Evolutionary conservation across 257 asterid genomes (phyloP).

Genomic region (Solanum gracilifrons): DNA sequence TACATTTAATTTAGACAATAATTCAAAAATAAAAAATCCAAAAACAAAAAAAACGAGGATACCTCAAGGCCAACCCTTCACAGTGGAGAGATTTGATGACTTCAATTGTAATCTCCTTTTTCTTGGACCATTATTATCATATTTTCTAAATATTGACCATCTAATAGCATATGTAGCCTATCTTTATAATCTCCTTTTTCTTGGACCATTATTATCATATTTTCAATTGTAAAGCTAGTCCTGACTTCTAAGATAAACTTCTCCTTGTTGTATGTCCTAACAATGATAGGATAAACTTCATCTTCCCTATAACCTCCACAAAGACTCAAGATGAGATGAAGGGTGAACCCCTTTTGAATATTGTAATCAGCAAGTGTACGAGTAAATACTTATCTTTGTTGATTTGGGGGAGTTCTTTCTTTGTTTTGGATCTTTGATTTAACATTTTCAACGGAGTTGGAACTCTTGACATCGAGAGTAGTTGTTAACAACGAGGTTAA

Average conservation of each 20-base stretch:
- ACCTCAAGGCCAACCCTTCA: too few species aligned
- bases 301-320: not conserved
- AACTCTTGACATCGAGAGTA: too few species aligned
- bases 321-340: not conserved
- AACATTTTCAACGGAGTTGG: too few species aligned
- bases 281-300: not conserved
- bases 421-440: too few species aligned
- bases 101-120: too few species aligned
- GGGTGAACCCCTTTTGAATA: not conserved
- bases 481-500: too few species aligned
- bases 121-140: too few species aligned
- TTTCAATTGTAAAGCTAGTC: not conserved
- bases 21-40: too few species aligned
- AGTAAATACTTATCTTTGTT: not conserved
- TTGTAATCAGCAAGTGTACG: not conserved
- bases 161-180: not conserved
- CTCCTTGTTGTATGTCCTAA: not conserved
- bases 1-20: too few species aligned
- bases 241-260: not conserved
- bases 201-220: not conserved
- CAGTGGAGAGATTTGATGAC: constrained; percentile 56
- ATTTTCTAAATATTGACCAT: constrained; percentile 14
- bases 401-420: not conserved
- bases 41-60: too few species aligned
- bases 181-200: not conserved